These are phyloP conservation scores for Ascoidea rubescens DNA, from an alignment of 805 yeast genomes.

Conservation along the genomic window DNA sequence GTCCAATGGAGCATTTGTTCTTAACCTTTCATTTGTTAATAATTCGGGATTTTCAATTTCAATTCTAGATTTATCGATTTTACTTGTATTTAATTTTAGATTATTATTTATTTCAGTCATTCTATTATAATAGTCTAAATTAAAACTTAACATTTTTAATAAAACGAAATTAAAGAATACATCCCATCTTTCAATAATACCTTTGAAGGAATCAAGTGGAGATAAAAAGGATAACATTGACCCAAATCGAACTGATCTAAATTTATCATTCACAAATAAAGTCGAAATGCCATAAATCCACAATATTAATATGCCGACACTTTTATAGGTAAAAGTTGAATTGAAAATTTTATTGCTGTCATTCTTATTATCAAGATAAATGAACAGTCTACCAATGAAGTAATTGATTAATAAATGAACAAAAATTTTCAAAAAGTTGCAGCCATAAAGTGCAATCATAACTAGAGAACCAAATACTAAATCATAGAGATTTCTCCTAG, in stretches of 20 bases:
- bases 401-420: constrained; percentile 44
- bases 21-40: constrained; percentile 34
- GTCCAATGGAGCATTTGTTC: constrained; percentile 52
- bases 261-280: constrained; percentile 63
- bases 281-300: constrained; percentile 79
- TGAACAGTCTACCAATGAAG: constrained; percentile 26
- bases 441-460: constrained; percentile 67
- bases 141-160: constrained; percentile 71
- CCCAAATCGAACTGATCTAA: constrained; percentile 39
- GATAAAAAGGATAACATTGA: constrained; percentile 25
- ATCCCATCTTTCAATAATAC: constrained; percentile 87
- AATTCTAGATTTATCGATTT: not conserved
- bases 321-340: constrained; percentile 12
- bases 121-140: constrained; percentile 53
- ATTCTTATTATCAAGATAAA: constrained; percentile 9
- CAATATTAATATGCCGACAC: constrained; percentile 27
- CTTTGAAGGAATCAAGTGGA: constrained; percentile 49
- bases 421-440: constrained; percentile 48
- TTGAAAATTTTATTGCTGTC: no score
- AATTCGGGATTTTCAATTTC: not conserved
- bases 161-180: constrained; percentile 87
- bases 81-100: constrained; percentile 1
- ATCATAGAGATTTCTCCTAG: constrained; percentile 52
- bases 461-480: constrained; percentile 56
- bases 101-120: constrained; percentile 6